A percentile compares a stretch with the other conserved stretches of the same genome.
These are phyloP conservation scores for Pulveroboletus frians DNA, from an alignment of 768 basidiomycete genomes.

Conservation along the genomic window DNA sequence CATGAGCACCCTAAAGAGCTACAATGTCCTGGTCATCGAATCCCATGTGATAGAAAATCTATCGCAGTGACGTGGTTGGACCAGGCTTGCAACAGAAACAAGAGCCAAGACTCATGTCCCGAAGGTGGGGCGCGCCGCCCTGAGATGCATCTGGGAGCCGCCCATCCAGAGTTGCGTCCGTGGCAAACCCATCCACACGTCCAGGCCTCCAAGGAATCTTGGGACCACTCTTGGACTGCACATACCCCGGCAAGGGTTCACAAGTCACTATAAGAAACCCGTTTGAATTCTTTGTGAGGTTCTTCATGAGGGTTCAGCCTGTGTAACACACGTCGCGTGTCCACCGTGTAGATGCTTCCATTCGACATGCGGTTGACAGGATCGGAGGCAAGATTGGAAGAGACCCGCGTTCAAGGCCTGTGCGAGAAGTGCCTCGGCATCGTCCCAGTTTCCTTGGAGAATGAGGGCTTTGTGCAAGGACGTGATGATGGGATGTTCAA, in stretches of 20 bases:
- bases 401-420: constrained; percentile 50
- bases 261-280: constrained; percentile 95
- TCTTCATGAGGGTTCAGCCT: constrained; percentile 80
- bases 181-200: constrained; percentile 78
- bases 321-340: constrained; percentile 78
- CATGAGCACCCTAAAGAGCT: constrained; percentile 89
- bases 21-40: constrained; percentile 99
- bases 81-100: background rate
- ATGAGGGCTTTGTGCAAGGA: constrained; percentile 60
- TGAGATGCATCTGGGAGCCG: constrained; percentile 85
- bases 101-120: constrained; percentile 46
- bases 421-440: constrained; percentile 50
- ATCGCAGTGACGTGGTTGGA: background rate
- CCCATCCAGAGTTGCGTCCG: constrained; percentile 77
- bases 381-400: constrained; percentile 52
- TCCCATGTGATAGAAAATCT: constrained; percentile 75
- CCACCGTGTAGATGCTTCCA: constrained; percentile 67
- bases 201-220: constrained; percentile 92
- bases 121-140: constrained; percentile 80
- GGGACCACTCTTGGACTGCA: constrained; percentile 89
- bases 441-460: constrained; percentile 58
- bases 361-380: constrained; percentile 36
- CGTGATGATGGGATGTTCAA: constrained; percentile 25
- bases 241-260: constrained; percentile 91
- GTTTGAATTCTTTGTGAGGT: constrained; percentile 83